A percentile compares a stretch with the other conserved stretches of the same genome.
Evolutionary conservation across 2,329 filamentous ascomycete species (phyloP).

Genomic region (Intubia oerlemansii): DNA sequence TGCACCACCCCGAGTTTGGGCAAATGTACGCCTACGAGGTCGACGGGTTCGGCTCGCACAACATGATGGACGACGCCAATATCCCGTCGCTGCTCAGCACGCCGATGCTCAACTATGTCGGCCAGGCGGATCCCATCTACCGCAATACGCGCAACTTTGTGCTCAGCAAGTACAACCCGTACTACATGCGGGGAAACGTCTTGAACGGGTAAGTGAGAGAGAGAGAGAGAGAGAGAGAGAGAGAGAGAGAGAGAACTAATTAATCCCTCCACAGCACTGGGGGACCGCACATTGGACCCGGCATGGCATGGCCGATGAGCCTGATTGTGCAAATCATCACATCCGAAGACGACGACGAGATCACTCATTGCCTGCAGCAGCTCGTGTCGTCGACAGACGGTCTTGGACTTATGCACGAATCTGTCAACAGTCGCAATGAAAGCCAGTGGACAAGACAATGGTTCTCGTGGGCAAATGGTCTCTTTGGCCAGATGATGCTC

Average conservation of each 20-base stretch:
- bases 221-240: too few relatives aligned
- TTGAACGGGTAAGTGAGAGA: too few relatives aligned
- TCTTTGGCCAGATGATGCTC: slow-evolving; percentile 68
- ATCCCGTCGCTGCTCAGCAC: slow-evolving; percentile 39
- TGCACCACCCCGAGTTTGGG: slow-evolving; percentile 4
- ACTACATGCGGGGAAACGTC: slow-evolving; percentile 34
- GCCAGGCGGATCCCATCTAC: slow-evolving; percentile 27
- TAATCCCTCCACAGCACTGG: too few relatives aligned
- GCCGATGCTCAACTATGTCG: slow-evolving; percentile 36
- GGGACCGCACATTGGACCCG: slow-evolving; percentile 16
- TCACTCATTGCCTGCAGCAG: slow-evolving; percentile 26
- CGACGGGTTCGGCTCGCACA: slow-evolving; percentile 43
- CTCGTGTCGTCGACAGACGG: slow-evolving; percentile 36
- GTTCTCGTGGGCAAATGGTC: slow-evolving; percentile 73
- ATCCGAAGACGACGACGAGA: slow-evolving; percentile 36
- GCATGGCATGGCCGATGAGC: slow-evolving; percentile 54
- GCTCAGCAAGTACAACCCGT: slow-evolving; percentile 40
- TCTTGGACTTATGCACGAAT: slow-evolving; percentile 48
- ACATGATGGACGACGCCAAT: slow-evolving; percentile 46
- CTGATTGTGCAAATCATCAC: slow-evolving; percentile 48
- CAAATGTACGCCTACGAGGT: slow-evolving; percentile 43
- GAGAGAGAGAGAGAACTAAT: too few relatives aligned
- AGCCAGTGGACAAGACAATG: slow-evolving; percentile 34
- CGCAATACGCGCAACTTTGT: slow-evolving; percentile 32
- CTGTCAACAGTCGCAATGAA: slow-evolving; percentile 36